Conservation (phyloP, 176 grass and related monocot genomes). For the Eleusine indica region DNA sequence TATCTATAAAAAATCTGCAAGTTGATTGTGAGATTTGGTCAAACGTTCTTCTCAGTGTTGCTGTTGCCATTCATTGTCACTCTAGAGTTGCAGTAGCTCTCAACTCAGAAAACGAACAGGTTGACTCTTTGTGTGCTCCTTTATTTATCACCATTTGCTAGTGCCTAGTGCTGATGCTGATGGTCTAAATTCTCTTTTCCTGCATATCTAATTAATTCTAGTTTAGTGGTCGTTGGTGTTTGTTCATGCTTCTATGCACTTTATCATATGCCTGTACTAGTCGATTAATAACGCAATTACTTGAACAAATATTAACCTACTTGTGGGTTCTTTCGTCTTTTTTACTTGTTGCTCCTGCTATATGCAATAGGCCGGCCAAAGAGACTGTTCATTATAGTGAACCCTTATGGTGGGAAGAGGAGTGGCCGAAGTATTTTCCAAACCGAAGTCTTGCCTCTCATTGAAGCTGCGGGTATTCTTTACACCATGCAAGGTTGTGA, state of each 20-base stretch:
- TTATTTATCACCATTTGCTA: neutral
- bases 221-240: neutral
- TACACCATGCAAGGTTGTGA: constrained; percentile 84
- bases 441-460: constrained; percentile 68
- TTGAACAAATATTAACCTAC: neutral
- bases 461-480: constrained; percentile 73
- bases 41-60: constrained; percentile 27
- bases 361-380: constrained; percentile 74
- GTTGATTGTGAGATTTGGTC: constrained; percentile 10
- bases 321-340: constrained; percentile 36
- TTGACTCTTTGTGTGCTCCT: neutral
- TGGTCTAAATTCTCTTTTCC: constrained; percentile 23
- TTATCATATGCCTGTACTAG: neutral
- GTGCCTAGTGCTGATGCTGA: neutral
- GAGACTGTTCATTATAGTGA: constrained; percentile 84
- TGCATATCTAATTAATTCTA: neutral
- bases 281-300: neutral
- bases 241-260: neutral
- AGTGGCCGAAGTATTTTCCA: constrained; percentile 65
- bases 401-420: constrained; percentile 93
- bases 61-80: constrained; percentile 11
- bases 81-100: neutral
- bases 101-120: neutral
- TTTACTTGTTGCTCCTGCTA: neutral
- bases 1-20: neutral